phyloP scores from a whole-genome alignment of 2,329 filamentous ascomycete genomes.

The Trichoderma semiorbis region DNA sequence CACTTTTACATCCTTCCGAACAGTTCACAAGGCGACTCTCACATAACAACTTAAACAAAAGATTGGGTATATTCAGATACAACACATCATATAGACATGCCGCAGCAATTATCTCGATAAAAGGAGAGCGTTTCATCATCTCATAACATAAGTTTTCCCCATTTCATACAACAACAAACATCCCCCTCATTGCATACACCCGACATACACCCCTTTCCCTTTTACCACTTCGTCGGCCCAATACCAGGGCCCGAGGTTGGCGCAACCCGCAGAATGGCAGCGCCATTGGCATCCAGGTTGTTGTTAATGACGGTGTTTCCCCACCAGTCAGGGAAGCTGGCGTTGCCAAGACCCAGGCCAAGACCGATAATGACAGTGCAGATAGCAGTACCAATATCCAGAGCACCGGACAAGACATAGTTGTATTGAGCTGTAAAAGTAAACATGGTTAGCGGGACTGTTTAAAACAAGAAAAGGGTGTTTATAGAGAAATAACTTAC shows the following conservation, averaged over 20 bases:
- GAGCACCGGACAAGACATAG: constrained; percentile 55
- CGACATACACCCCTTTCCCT: background rate
- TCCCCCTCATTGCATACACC: background rate
- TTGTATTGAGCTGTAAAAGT: constrained; percentile 42
- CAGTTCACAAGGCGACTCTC: background rate
- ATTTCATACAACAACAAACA: background rate
- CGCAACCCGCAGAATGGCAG: constrained; percentile 23
- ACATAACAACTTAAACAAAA: background rate
- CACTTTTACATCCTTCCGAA: background rate
- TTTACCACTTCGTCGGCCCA: constrained; percentile 10
- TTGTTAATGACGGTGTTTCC: constrained; percentile 30
- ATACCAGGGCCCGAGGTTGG: constrained; percentile 4
- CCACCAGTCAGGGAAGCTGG: constrained; percentile 49
- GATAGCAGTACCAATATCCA: constrained; percentile 58
- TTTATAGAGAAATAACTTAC: constrained; percentile 30
- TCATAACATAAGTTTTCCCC: background rate
- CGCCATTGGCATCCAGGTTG: constrained; percentile 31
- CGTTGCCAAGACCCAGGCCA: constrained; percentile 44
- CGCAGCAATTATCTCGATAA: background rate
- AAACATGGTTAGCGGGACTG: background rate
- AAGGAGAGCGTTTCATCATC: background rate
- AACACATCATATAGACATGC: background rate
- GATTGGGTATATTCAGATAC: constrained; percentile 3
- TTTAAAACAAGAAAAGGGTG: background rate
- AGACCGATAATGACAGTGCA: constrained; percentile 52